Evolutionary conservation across 2,329 filamentous ascomycete genomes (phyloP).

Genomic region (Aspergillus floridensis): DNA sequence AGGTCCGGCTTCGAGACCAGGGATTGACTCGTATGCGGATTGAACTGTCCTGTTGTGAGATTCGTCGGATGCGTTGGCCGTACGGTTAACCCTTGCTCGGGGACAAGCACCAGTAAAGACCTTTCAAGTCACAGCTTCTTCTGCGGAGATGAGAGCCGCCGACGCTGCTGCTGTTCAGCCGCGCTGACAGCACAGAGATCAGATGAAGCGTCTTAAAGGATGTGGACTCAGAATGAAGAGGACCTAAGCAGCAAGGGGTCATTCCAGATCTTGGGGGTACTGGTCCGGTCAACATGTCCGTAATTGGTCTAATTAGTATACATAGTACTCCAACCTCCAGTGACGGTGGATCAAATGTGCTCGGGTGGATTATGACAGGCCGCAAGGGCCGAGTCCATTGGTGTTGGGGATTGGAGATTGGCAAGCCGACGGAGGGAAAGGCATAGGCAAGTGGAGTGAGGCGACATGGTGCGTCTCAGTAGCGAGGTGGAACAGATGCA

Average conservation of each 20-base stretch:
- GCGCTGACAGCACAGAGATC: conserved; percentile 1
- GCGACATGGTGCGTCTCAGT: conserved; percentile 11
- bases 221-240: not conserved
- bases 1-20: too few species aligned
- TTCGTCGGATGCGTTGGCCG: conserved; percentile 3
- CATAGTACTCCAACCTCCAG: not conserved
- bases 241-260: conserved; percentile 6
- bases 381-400: conserved; percentile 8
- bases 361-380: conserved; percentile 12
- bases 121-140: not conserved
- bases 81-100: conserved; percentile 1
- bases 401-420: conserved; percentile 6
- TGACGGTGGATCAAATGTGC: conserved; percentile 1
- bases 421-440: conserved; percentile 3
- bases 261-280: conserved; percentile 6
- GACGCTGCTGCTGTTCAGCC: not conserved
- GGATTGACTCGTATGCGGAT: too few species aligned
- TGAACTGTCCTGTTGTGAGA: not conserved
- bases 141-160: not conserved
- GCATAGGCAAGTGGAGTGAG: conserved; percentile 7
- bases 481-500: conserved; percentile 10
- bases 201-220: not conserved
- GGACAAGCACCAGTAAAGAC: not conserved
- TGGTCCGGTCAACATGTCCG: not conserved
- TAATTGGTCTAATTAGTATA: not conserved